phyloP scores from a whole-genome alignment of 2,329 filamentous ascomycete genomes.

The Neurospora crassa region DNA sequence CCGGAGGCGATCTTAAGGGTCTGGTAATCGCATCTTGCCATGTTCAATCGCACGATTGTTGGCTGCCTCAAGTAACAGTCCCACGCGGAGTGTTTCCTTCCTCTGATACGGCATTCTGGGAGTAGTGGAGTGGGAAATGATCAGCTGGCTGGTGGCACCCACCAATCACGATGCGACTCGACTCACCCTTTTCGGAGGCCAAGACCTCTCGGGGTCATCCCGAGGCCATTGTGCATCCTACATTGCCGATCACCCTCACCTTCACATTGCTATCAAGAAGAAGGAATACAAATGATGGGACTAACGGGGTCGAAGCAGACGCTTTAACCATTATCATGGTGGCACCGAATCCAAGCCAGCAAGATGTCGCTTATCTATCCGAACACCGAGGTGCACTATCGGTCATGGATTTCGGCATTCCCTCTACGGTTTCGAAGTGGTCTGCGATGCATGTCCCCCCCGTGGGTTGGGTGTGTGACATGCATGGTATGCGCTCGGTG shows the following conservation, averaged over 20 bases:
- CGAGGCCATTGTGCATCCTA: not conserved
- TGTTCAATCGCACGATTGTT: not conserved
- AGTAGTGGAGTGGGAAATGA: slow-evolving; percentile 12
- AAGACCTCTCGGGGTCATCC: slow-evolving; percentile 16
- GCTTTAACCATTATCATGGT: too few relatives aligned
- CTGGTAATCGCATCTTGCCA: not conserved
- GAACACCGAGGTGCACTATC: not conserved
- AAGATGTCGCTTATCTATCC: not conserved
- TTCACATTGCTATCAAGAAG: not conserved
- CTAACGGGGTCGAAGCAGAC: not conserved
- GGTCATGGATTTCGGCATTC: not conserved
- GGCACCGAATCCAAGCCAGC: not conserved
- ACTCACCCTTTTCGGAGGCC: slow-evolving; percentile 12
- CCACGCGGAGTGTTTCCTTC: not conserved
- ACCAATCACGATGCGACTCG: slow-evolving; percentile 14
- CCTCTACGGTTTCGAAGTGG: not conserved
- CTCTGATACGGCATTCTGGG: not conserved
- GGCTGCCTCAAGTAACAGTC: not conserved
- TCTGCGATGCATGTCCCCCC: not conserved
- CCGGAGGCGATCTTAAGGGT: not conserved
- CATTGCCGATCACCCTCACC: not conserved
- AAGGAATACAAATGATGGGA: not conserved
- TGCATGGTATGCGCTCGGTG: not conserved
- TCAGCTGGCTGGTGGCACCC: slow-evolving; percentile 15
- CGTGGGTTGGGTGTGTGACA: not conserved